phyloP scores from a whole-genome alignment of 2,329 filamentous ascomycete species.

The Emmonsia crescens region DNA sequence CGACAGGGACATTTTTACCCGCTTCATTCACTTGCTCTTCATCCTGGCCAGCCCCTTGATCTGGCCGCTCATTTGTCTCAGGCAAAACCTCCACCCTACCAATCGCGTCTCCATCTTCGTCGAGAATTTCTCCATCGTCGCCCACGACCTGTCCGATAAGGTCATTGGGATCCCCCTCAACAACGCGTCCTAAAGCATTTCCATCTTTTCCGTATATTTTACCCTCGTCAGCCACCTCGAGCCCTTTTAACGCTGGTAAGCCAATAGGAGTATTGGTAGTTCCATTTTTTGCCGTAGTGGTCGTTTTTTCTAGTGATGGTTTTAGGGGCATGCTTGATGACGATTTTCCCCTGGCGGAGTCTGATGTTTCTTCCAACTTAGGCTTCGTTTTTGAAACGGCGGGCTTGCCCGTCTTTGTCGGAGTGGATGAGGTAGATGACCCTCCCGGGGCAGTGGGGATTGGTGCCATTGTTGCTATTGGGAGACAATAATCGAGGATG shows the following conservation, averaged over 20 bases:
- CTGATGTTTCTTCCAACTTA: conserved; percentile 15
- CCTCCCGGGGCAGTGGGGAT: conserved; percentile 15
- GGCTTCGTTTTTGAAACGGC: conserved; percentile 16
- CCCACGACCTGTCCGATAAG: conserved; percentile 32
- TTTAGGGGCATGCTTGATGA: conserved; percentile 11
- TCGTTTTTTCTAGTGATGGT: conserved; percentile 7
- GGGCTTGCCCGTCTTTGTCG: conserved; percentile 18
- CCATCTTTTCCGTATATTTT: conserved; percentile 28
- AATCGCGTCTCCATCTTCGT: conserved; percentile 24
- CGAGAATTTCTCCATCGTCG: conserved; percentile 24
- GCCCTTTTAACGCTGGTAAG: conserved; percentile 29
- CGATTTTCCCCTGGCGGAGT: conserved; percentile 12
- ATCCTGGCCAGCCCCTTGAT: conserved; percentile 18
- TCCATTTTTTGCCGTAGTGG: conserved; percentile 2
- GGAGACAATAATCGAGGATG: neutral
- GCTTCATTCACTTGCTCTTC: conserved; percentile 27
- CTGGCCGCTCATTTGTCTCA: conserved; percentile 16
- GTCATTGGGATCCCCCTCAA: conserved; percentile 32
- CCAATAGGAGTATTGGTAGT: conserved; percentile 17
- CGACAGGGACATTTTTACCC: conserved; percentile 27
- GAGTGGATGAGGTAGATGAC: conserved; percentile 14
- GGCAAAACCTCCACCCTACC: conserved; percentile 26
- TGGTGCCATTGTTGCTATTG: conserved; percentile 14
- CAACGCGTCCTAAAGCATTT: conserved; percentile 27
- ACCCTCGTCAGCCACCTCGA: conserved; percentile 28